Evolutionary conservation across 768 basidiomycete genomes (phyloP), one percentile per base, ranked within the genome.

Genomic region (Phaffia tasmanica): DNA sequence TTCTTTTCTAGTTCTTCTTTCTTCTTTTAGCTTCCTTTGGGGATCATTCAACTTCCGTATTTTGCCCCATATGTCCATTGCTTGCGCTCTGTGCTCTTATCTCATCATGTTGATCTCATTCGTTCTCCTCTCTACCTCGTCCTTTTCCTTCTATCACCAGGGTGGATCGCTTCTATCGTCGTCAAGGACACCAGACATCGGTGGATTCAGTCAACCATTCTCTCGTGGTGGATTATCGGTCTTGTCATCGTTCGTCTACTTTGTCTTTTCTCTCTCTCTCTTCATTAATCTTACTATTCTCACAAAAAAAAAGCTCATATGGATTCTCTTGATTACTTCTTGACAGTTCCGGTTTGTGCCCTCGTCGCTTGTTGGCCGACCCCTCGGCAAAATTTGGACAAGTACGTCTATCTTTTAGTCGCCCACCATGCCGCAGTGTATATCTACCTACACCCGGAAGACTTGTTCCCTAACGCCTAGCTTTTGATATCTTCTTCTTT

Each of bases 161-260:
- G 66, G 66, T 67, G 66, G 66, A 62, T 47, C 23, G 32, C 51
- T 19, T 42, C 35, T 5, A 61, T 67, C 56, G 60, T 55, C 46
- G 53, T 62, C 30, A 19, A 47, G 46, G 32, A 63, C 23, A 67
- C 66, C 21, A 57, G 56, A 57, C 56, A 57, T 57, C 56, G 56
- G 18, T 57, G 86, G 87, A 81, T 89, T 69, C 85, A 86, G 11
- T 87, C 89, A 75, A 86, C 87, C 0, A 51, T 89, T 48, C 86
- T 86, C 71, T 86, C 88, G 2, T 92, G 89, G 88, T 83, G 83
- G 63, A 88, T 90, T 78, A 79, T 90, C 70, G 42, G 54, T 23
- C 14, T 46, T 19, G 25, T 61, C n/a, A 15, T 59, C 35, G 35
- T 53, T 53, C 27, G 51, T 48, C 46, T 55, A 60, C 63, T 32